Base-by-base conservation (phyloP, 768 basidiomycete genomes). In the Termitomyces sp. region DNA sequence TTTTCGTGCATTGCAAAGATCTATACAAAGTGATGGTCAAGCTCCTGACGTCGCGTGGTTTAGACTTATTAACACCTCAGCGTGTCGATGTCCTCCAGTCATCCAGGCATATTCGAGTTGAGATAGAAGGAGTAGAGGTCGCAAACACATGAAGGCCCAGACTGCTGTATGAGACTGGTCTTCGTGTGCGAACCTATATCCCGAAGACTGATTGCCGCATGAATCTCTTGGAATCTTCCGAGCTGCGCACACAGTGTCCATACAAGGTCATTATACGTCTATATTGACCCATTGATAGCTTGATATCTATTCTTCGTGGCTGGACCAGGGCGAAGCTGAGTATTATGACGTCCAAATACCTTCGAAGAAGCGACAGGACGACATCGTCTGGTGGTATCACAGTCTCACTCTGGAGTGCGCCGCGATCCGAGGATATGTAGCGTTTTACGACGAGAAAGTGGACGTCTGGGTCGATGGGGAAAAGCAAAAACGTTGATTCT, bases 361-460 rank as follows among this genome's bases (percentile, higher is more conserved):
- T 6, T 69, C 75, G 2, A 78, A 77, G 6, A 71, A 78, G 46
- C 67, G 66, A 15, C 63, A 73, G 40, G 70, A 80, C 31, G 75
- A 84, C 53, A 66, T 85, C 5, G 78, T 83, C 15, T 87, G 86
- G 86, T 86, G 78, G 75, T 87, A 87, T 67, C 78, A 75, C 28
- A 73, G 75, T 40, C 78, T 85, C 0, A 75, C 70, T 14, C 69
- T 70, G 0, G 85, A 86, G 58, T 79, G 79, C 41, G 69, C 74
- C 3, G 72, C 68, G 21, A 77, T 86, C 46, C 71, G 67, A 50
- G 83, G 83, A 17, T 75, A 76, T 56, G 68, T 82, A 7, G 79
- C 83, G 0, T 86, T 85, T 65, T 84, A 83, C 59, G 84, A 87
- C 53, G 85, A 88, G 61, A 85, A 82, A 58, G 79, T 87, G 28